phyloP scores from a whole-genome alignment of 2,329 filamentous ascomycete genomes.

The Beauveria brongniartii region DNA sequence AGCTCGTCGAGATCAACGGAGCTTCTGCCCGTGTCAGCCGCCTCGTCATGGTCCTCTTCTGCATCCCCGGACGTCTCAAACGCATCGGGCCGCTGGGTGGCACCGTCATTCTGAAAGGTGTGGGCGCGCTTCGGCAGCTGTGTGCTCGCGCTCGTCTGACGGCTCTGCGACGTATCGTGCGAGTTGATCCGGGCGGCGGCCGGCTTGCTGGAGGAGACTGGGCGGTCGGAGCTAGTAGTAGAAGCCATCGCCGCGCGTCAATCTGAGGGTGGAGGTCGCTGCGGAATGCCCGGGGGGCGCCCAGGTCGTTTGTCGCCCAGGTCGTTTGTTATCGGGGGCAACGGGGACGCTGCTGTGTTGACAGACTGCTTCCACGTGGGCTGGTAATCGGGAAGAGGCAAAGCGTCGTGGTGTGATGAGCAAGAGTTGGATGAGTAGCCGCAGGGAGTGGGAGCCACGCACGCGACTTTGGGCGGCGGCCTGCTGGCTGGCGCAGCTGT shows the following conservation, averaged over 20 bases:
- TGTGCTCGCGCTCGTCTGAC: constrained; percentile 24
- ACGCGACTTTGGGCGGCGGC: not conserved
- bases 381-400: not conserved
- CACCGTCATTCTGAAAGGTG: constrained; percentile 35
- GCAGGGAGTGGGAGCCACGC: not conserved
- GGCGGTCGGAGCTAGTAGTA: not conserved
- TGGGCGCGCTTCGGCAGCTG: constrained; percentile 36
- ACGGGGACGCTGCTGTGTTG: not conserved
- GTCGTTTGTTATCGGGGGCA: not conserved
- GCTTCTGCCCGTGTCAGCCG: constrained; percentile 37
- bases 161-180: constrained; percentile 7
- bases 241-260: constrained; percentile 4
- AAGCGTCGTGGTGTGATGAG: not conserved
- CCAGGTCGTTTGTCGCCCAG: not conserved
- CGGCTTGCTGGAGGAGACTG: not conserved
- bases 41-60: constrained; percentile 35
- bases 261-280: not conserved
- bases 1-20: constrained; percentile 78
- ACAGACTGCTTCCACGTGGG: not conserved
- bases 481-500: not conserved
- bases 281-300: not conserved
- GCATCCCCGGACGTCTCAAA: constrained; percentile 39
- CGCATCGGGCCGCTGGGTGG: constrained; percentile 30
- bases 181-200: not conserved
- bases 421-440: not conserved